phyloP scores from a whole-genome alignment of 148 eudicot species.

The Diospyros kaki region DNA sequence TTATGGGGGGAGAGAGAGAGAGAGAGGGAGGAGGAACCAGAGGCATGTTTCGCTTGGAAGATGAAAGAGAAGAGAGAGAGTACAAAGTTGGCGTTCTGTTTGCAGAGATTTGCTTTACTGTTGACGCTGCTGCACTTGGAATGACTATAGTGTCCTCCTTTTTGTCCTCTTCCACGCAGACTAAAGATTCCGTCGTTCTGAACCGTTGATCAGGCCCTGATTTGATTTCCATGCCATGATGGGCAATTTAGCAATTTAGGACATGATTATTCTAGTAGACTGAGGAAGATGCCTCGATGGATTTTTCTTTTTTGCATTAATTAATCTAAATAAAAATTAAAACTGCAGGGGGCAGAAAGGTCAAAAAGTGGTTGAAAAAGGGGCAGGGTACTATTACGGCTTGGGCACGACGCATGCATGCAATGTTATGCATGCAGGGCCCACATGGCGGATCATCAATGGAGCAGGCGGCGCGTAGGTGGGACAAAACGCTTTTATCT shows the following conservation, averaged over 20 bases:
- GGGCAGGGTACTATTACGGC: background rate
- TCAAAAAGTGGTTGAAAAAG: background rate
- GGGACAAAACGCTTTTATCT: background rate
- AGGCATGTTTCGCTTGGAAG: slow-evolving; percentile 26
- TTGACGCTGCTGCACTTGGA: too few relatives aligned
- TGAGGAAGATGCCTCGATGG: slow-evolving; percentile 1
- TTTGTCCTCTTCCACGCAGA: too few relatives aligned
- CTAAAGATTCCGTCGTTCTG: too few relatives aligned
- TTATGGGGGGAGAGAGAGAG: slow-evolving; percentile 1
- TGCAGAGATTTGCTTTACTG: slow-evolving; percentile 25
- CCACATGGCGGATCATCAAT: background rate
- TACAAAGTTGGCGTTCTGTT: slow-evolving; percentile 2
- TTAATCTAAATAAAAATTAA: background rate
- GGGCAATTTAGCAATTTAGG: too few relatives aligned
- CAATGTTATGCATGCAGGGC: background rate
- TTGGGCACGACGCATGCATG: background rate
- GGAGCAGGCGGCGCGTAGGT: background rate
- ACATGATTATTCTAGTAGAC: too few relatives aligned
- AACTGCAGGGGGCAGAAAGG: background rate
- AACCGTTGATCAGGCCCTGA: too few relatives aligned
- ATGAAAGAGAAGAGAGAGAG: slow-evolving; percentile 25
- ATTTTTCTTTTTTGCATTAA: background rate
- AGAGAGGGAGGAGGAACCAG: background rate
- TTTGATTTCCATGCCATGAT: too few relatives aligned
- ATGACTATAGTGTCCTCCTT: too few relatives aligned